Base-by-base conservation (phyloP, 495 filamentous ascomycete genomes). In the Aspergillus affinis region DNA sequence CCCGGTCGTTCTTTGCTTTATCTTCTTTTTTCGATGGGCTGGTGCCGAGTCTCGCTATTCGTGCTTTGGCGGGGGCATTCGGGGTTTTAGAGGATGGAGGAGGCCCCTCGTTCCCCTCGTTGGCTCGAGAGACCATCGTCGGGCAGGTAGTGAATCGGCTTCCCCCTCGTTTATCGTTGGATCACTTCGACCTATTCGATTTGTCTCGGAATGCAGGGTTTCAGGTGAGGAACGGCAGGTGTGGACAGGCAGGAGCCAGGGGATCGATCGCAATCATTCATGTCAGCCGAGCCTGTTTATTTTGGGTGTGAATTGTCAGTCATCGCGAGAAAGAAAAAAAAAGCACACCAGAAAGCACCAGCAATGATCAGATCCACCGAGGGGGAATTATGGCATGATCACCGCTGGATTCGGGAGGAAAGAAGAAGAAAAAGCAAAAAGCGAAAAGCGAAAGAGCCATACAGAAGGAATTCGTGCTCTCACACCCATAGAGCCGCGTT, bases 1-100 rank as follows among this genome's bases (percentile, higher is more conserved):
- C 62, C 53, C 72, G 74, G 2, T 75, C 71, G 15, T 80, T 75
- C 61, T 74, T 80, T 23, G 69, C 57, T 56, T 75, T 75, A 51
- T 80, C 72, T 19, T 84, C 82, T 61, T 81, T 76, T 61, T 79
- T 83, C 1, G 74, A 60, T 41, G 75, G 76, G 41, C 78, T 78
- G 27, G 77, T 71, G 19, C 65, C 64, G 30, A 73, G 69, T 70
- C 76, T 71, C 48, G 72, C 36, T 53, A 76, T 61, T 65, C 75
- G 72, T 69, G 76, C 62, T 71, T 80, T 78, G 60, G 71, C 67
- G 36, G 79, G 75, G 50, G 72, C 70, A 27, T 67, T 75, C 47
- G 73, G 69, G 30, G 69, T 67, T 59, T 71, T 77, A 47, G 75
- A 74, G 27, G 67, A 72, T 55, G 72, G 75, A 64, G 69, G 71